Evolutionary conservation across 768 basidiomycete genomes (phyloP), one percentile per base, ranked within the genome.

Genomic region (Tulasnella sp.): DNA sequence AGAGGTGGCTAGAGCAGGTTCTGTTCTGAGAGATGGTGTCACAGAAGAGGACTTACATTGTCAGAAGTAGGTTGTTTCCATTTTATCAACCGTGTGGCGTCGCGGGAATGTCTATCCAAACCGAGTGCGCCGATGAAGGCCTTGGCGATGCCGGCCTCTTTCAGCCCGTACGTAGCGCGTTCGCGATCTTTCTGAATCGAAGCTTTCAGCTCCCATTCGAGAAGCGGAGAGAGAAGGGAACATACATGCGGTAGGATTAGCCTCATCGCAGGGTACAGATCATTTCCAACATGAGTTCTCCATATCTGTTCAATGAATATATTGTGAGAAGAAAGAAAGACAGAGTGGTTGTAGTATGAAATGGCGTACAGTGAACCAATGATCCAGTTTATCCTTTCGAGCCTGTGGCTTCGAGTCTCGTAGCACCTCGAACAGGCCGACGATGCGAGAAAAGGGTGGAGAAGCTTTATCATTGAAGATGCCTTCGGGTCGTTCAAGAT

Each of bases 141-240:
- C 70, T 92, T 97, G 3, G 92, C 93, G 2, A 99, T 73, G 67
- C 87, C 88, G 72, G 87, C 87, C 74, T 99, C 96, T 69, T 99
- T 99, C 64, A 96, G 71, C 12, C 92, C 89, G 70, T 98, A 99
- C 0, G 92, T 84, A 0, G 89, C 80, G 54, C 96, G 82, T 62
- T 97, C 91, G 31, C 85, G 79, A 69, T 98, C 96, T 80, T 96
- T 89, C 92, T 98, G 69, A 21, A 60, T 12, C 51, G 43, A 3
- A 17, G 49, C 56, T 10, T 15, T 11, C 45, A 10, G 7, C 24
- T 42, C 5, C 2, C 45, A 31, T 12, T 27, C 11, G 2, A 25
- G 4, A 10, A 22, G 31, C 12, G 45, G 44, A 41, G 7, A 0
- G 9, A 42, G 2, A 41, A 2, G 59, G 24, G 29, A 17, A 78